phyloP scores from a whole-genome alignment of 257 asterid species.

The Phtheirospermum japonicum region DNA sequence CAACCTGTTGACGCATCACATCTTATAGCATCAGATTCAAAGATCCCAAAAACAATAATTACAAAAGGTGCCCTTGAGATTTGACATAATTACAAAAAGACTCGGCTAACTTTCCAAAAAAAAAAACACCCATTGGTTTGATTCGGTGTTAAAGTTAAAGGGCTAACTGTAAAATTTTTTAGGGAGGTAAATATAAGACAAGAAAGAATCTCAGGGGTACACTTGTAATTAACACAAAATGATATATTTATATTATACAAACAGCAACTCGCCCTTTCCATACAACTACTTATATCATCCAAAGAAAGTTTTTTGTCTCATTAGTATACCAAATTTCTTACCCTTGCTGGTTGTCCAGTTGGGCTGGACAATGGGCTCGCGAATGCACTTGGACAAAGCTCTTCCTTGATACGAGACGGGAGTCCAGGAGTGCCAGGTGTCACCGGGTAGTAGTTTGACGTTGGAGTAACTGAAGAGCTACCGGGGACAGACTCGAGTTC shows the following conservation, averaged over 20 bases:
- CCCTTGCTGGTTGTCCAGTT: constrained; percentile 65
- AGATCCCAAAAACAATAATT: neutral
- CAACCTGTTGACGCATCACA: constrained; percentile 43
- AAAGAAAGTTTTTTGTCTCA: neutral
- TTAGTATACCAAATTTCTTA: constrained; percentile 20
- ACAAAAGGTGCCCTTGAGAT: neutral
- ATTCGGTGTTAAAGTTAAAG: neutral
- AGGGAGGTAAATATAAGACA: neutral
- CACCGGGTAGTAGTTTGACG: constrained; percentile 43
- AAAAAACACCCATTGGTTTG: neutral
- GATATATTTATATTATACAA: no score
- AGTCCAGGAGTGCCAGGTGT: constrained; percentile 55
- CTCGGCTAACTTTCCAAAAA: neutral
- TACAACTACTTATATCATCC: no score
- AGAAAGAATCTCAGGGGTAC: neutral
- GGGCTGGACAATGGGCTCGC: constrained; percentile 70
- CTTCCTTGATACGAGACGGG: constrained; percentile 57
- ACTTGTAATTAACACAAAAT: neutral
- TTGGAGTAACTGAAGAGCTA: constrained; percentile 37
- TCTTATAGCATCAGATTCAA: neutral
- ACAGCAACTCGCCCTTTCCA: neutral
- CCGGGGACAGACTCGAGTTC: constrained; percentile 60
- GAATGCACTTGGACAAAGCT: constrained; percentile 58
- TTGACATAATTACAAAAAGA: neutral
- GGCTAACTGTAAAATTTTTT: neutral